These are phyloP conservation scores for Ceratocystis eucalypticola DNA, from an alignment of 2,329 filamentous ascomycete species.

Conservation along the genomic window DNA sequence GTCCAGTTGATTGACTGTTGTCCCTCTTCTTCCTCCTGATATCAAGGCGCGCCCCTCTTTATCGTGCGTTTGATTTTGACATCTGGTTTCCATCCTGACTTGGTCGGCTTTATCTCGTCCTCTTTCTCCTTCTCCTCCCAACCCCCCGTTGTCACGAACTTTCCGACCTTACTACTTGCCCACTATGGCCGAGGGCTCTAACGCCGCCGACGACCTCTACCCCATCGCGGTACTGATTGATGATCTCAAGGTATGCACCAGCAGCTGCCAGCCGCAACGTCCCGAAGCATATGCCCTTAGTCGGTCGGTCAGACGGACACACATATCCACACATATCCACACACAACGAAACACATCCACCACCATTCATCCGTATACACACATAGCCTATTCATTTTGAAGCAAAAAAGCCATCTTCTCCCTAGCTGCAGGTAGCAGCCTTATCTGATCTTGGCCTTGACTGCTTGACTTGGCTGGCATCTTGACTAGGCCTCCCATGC, in stretches of 20 bases:
- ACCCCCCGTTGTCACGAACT: constrained; percentile 6
- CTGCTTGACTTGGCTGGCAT: too few species aligned
- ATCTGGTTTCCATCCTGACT: constrained; percentile 2
- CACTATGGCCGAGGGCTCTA: constrained; percentile 78
- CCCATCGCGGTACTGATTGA: constrained; percentile 99
- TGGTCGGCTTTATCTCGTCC: constrained; percentile 10
- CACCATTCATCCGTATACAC: neutral
- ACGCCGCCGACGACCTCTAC: constrained; percentile 96
- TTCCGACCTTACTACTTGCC: neutral
- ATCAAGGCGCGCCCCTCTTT: constrained; percentile 19
- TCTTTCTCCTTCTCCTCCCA: neutral
- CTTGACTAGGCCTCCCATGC: neutral
- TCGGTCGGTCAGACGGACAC: neutral
- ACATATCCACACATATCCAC: neutral
- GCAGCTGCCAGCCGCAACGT: neutral
- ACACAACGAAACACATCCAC: neutral
- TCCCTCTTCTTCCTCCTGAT: constrained; percentile 3
- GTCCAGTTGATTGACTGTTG: neutral
- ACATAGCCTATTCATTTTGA: neutral
- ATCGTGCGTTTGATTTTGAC: constrained; percentile 6
- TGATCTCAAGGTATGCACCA: constrained; percentile 72
- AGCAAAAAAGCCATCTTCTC: too few species aligned
- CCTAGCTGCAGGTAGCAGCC: too few species aligned
- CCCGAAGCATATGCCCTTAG: neutral
- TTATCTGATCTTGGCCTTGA: too few species aligned